These are phyloP conservation scores for Pholiota molesta DNA, from an alignment of 768 basidiomycete genomes.

Conservation along the genomic window DNA sequence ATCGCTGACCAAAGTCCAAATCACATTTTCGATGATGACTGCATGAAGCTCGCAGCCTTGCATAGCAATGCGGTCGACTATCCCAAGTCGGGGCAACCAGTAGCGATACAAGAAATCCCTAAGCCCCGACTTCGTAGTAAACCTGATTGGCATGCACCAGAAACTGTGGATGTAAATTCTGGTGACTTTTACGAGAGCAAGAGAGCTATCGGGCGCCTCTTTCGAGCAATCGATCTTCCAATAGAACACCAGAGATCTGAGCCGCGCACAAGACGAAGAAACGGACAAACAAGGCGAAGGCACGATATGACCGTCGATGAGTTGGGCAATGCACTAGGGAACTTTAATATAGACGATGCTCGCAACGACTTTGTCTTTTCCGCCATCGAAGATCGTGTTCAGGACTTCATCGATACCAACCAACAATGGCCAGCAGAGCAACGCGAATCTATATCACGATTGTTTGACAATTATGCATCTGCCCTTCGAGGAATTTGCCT, in stretches of 20 bases:
- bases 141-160: slow-evolving; percentile 73
- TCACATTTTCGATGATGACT: slow-evolving; percentile 54
- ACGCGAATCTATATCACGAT: slow-evolving; percentile 30
- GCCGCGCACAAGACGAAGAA: slow-evolving; percentile 9
- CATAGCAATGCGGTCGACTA: slow-evolving; percentile 73
- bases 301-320: slow-evolving; percentile 17
- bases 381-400: slow-evolving; percentile 29
- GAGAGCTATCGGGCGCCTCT: slow-evolving; percentile 63
- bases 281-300: slow-evolving; percentile 12
- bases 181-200: slow-evolving; percentile 53
- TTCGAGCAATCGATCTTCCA: slow-evolving; percentile 60
- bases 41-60: slow-evolving; percentile 53
- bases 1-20: slow-evolving; percentile 57
- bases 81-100: slow-evolving; percentile 58
- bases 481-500: slow-evolving; percentile 53
- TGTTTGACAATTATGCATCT: slow-evolving; percentile 46
- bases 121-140: slow-evolving; percentile 36
- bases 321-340: slow-evolving; percentile 21
- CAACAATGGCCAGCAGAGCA: slow-evolving; percentile 20
- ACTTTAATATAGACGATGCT: not conserved
- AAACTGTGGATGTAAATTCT: slow-evolving; percentile 44
- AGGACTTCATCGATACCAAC: slow-evolving; percentile 34
- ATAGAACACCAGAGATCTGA: slow-evolving; percentile 25
- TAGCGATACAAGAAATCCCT: slow-evolving; percentile 44
- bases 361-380: slow-evolving; percentile 15